Evolutionary conservation across 208 protist species (phyloP), one percentile per base, ranked within the genome.

Genomic region (Trypanosoma vivax): DNA sequence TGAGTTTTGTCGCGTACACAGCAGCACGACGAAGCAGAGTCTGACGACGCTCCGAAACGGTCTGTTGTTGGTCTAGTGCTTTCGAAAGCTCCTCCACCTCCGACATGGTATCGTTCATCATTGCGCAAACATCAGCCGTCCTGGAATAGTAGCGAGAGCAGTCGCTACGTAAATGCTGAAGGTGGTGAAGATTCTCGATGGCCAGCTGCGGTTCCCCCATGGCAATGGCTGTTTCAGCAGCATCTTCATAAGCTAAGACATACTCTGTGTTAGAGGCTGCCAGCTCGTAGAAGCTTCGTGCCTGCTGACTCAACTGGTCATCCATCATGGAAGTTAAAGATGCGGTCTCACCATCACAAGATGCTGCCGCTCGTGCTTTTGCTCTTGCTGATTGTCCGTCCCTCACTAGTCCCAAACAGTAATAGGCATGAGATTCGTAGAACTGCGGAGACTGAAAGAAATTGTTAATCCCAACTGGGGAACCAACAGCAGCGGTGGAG

Each of bases 21-120:
- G 69, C 65, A n/a, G 83, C 87, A n/a, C 87, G 83, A 2, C 68
- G 68, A 19, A 94, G 68, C 33, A 89, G 70, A 9, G 80, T 91
- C 11, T 69, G 54, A 24, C 75, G 65, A 10, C 79, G 87, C n/a
- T 59, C 66, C 14, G 66, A 41, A 21, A 42, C 18, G 4, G 65
- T 64, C 67, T 89, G 78, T n/a, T 62, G 39, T 2, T 74, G 81
- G 42, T 90, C 83, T 19, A 91, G 57, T 21, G 87, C 87, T 51
- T 79, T 70, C 13, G 80, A 86, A 29, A 94, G 65, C 7, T 80
- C 78, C 25, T 53, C 43, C 28, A 88, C 34, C 52, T 88, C 83
- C 10, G 65, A 56, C 19, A 51, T 16, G 9, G 70, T 45, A 54
- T 88, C 55, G 23, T 74, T 72, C 33, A 64, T 58, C 53, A 79